phyloP scores from a whole-genome alignment of 2,329 filamentous ascomycete species.

The Bipolaris gigantea region DNA sequence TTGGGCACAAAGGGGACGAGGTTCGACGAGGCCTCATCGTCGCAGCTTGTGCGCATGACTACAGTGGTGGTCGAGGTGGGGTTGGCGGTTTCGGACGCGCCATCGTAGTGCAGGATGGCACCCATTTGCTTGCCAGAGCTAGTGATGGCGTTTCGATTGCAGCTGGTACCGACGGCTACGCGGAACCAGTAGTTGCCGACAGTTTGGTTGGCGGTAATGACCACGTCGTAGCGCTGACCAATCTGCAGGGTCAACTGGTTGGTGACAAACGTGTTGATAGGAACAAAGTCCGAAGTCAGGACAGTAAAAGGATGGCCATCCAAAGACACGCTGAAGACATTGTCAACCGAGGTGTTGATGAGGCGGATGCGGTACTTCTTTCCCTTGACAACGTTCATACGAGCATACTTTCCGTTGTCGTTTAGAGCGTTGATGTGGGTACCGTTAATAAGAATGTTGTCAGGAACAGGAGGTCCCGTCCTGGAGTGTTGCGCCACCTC shows the following conservation, averaged over 20 bases:
- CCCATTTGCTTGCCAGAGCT: constrained; percentile 39
- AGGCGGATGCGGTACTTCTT: constrained; percentile 61
- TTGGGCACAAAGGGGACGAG: constrained; percentile 48
- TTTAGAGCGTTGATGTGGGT: constrained; percentile 53
- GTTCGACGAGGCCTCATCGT: constrained; percentile 40
- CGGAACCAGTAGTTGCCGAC: constrained; percentile 52
- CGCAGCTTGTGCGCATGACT: constrained; percentile 40
- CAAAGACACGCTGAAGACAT: constrained; percentile 37
- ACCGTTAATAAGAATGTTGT: constrained; percentile 57
- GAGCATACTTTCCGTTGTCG: constrained; percentile 42
- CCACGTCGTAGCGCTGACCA: constrained; percentile 52
- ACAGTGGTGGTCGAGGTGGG: constrained; percentile 41
- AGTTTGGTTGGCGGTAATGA: constrained; percentile 51
- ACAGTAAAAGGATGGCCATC: constrained; percentile 49
- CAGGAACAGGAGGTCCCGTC: constrained; percentile 44
- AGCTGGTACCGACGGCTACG: constrained; percentile 42
- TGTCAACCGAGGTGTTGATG: constrained; percentile 55
- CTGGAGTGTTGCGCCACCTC: constrained; percentile 38
- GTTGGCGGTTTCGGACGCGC: constrained; percentile 32
- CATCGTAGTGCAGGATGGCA: constrained; percentile 47
- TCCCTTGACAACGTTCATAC: constrained; percentile 47
- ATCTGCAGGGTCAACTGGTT: constrained; percentile 35
- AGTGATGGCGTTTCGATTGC: constrained; percentile 33
- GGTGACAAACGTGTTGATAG: constrained; percentile 46
- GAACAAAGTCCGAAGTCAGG: constrained; percentile 49